Evolutionary conservation across 1,284 basidiomycete species (phyloP), one percentile per base, ranked within the genome.

Genomic region (Xerocomus nothofagi): DNA sequence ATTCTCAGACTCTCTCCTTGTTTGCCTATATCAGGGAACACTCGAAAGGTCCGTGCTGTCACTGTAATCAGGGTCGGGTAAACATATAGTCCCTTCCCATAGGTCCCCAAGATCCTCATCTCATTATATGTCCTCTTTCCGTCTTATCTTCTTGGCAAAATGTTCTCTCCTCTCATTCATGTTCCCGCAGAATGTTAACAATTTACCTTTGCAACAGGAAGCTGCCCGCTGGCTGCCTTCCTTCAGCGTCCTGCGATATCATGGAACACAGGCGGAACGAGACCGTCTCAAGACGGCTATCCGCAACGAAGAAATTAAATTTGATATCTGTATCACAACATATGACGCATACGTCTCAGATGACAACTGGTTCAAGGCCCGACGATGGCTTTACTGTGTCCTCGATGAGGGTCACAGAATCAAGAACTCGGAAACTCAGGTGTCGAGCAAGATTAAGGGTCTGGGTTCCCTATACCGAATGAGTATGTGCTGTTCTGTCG

Each of bases 361-460:
- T 38, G 70, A 80, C 37, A 41, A 49, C 2, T 84, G 81, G 81
- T 77, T 84, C 65, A 84, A 83, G 65, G 66, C 65, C 8, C 71
- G 71, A 23, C 68, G 75, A 12, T 85, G 80, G 80, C 72, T 65
- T 17, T 81, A 80, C 49, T 76, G 77, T 51, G 78, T 84, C 14
- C 71, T 84, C 14, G 81, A 83, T 47, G 81, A 83, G 61, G 82
- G 82, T 0, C 82, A 84, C 63, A 76, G 70, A 56, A 80, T 84
- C 60, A 84, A 84, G 60, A 82, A 82, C 51, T 57, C 72, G 1
- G 75, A 74, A 3, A 78, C 78, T 7, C 68, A 71, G 7, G 46
- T 80, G 6, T 59, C 79, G 0, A 50, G 62, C 31, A 75, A 74
- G 46, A 55, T 82, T 4, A 73, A 76, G 44, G 71, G 73, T 23